Evolutionary conservation across 2,329 filamentous ascomycete species (phyloP).

Genomic region (Clarireedia homoeocarpa): DNA sequence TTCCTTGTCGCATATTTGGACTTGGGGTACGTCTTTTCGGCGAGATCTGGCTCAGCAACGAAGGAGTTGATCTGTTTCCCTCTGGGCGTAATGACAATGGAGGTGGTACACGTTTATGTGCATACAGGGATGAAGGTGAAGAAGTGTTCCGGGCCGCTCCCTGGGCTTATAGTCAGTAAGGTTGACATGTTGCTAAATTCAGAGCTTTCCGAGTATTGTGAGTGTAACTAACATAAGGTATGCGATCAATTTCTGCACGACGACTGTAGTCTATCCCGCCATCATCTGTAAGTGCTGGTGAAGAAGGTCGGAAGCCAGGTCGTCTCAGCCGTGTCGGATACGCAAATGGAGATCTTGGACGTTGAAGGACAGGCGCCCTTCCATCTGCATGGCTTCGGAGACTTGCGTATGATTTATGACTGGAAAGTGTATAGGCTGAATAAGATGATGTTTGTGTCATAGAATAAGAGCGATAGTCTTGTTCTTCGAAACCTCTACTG

Average conservation of each 20-base stretch:
- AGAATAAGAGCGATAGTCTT: conserved; percentile 44
- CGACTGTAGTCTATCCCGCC: conserved; percentile 27
- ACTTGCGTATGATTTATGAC: conserved; percentile 40
- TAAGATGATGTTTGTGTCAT: conserved; percentile 40
- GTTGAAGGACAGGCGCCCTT: conserved; percentile 33
- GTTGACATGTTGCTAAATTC: not conserved
- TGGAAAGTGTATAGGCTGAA: conserved; percentile 33
- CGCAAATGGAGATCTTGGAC: conserved; percentile 51
- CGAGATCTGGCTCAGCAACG: conserved; percentile 22
- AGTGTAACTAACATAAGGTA: conserved; percentile 21
- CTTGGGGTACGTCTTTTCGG: conserved; percentile 23
- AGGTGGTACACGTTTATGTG: conserved; percentile 23
- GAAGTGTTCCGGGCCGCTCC: conserved; percentile 20
- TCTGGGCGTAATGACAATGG: conserved; percentile 21
- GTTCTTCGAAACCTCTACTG: conserved; percentile 34
- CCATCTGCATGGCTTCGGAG: conserved; percentile 40
- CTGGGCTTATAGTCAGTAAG: conserved; percentile 11
- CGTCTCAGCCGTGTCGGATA: conserved; percentile 51
- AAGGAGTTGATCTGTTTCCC: conserved; percentile 25
- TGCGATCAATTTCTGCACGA: conserved; percentile 27
- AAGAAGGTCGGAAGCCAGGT: conserved; percentile 35
- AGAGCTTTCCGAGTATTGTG: not conserved
- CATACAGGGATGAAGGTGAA: conserved; percentile 27
- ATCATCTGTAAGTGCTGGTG: conserved; percentile 28
- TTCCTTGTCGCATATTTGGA: conserved; percentile 16